Conservation (phyloP, 2,329 filamentous ascomycete genomes). For the Cladophialophora chaetospira region DNA sequence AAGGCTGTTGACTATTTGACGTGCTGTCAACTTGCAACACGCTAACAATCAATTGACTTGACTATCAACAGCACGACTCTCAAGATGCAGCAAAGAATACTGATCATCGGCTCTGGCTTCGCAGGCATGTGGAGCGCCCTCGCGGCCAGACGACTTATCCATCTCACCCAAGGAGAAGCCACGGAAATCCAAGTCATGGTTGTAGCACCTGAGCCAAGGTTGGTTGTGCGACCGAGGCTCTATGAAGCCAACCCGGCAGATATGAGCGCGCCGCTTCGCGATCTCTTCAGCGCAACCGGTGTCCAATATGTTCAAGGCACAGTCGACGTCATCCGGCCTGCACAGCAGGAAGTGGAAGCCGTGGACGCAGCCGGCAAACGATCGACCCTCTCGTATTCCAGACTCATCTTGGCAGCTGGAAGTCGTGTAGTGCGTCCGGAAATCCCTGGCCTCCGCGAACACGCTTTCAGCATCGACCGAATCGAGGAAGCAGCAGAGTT, state of each 20-base stretch:
- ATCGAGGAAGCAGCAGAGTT: slow-evolving; percentile 34
- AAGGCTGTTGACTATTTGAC: too few relatives aligned
- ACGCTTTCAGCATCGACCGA: slow-evolving; percentile 42
- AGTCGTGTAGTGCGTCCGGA: slow-evolving; percentile 38
- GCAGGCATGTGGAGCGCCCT: slow-evolving; percentile 44
- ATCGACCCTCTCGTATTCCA: slow-evolving; percentile 36
- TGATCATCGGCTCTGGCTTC: slow-evolving; percentile 41
- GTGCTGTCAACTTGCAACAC: too few relatives aligned
- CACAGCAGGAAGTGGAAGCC: slow-evolving; percentile 26
- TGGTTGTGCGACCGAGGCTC: slow-evolving; percentile 41
- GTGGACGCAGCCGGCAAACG: slow-evolving; percentile 7
- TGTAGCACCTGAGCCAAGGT: slow-evolving; percentile 38
- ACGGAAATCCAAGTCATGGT: slow-evolving; percentile 37
- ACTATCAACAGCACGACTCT: neutral
- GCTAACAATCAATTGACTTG: neutral
- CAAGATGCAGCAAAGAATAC: slow-evolving; percentile 24
- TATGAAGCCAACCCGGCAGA: slow-evolving; percentile 38
- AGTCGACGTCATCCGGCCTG: slow-evolving; percentile 6
- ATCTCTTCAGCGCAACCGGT: slow-evolving; percentile 36
- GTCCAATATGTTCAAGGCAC: slow-evolving; percentile 32
- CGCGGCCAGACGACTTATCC: slow-evolving; percentile 39
- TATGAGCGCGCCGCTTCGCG: slow-evolving; percentile 31
- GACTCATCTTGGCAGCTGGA: slow-evolving; percentile 43
- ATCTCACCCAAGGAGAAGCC: slow-evolving; percentile 20
- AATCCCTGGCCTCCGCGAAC: slow-evolving; percentile 37